These are phyloP conservation scores for Pilatotrama ljubarskyi DNA, from an alignment of 768 basidiomycete species.

Conservation along the genomic window DNA sequence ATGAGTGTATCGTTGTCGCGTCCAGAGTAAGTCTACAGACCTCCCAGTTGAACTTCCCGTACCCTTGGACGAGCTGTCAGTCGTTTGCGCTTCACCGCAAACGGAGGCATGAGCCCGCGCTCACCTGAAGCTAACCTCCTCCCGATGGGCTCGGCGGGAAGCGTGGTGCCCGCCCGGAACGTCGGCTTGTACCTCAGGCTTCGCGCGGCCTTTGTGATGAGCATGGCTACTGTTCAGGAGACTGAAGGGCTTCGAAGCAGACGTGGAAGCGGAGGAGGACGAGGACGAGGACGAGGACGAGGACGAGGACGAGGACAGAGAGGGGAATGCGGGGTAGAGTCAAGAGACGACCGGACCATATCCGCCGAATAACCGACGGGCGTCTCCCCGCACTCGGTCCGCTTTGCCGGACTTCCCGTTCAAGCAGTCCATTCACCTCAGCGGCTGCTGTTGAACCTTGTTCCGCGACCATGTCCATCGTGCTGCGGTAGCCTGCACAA, in stretches of 20 bases:
- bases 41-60: conserved; percentile 33
- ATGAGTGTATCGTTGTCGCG: background rate
- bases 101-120: background rate
- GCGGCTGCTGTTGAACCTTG: background rate
- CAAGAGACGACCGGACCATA: conserved; percentile 11
- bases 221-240: background rate
- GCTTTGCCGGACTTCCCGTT: no score
- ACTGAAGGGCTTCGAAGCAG: background rate
- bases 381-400: background rate
- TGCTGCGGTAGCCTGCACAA: conserved; percentile 8
- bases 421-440: no score
- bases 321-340: conserved; percentile 7
- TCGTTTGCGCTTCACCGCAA: background rate
- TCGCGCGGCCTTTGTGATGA: background rate
- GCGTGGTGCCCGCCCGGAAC: background rate
- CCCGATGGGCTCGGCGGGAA: background rate
- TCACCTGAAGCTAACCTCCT: conserved; percentile 5
- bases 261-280: background rate
- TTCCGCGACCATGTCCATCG: background rate
- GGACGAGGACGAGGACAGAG: background rate
- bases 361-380: conserved; percentile 11
- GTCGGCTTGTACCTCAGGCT: background rate
- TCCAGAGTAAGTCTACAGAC: conserved; percentile 13
- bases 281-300: background rate
- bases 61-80: conserved; percentile 14